A percentile compares a stretch with the other conserved stretches of the same genome.
Conservation (phyloP, 805 yeast species). For the Kluyveromyces siamensis region DNA sequence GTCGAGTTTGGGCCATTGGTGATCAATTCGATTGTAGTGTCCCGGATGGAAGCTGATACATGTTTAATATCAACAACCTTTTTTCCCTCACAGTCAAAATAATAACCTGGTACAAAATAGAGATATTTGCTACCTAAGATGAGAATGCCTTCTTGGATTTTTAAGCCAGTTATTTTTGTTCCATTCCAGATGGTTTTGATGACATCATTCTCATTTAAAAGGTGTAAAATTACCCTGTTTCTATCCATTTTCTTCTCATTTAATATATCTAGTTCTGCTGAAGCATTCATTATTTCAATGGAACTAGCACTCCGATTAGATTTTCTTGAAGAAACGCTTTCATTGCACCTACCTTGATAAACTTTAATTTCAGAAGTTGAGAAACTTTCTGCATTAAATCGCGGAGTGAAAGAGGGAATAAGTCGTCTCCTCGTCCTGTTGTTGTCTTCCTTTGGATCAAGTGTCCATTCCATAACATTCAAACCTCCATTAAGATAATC, state of each 20-base stretch:
- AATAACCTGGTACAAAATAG: conserved; percentile 64
- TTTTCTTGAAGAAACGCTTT: conserved; percentile 3
- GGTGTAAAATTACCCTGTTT: conserved; percentile 64
- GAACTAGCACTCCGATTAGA: conserved; percentile 20
- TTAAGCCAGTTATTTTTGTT: conserved; percentile 67
- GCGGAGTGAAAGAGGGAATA: conserved; percentile 38
- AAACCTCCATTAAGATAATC: conserved; percentile 9
- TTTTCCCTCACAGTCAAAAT: conserved; percentile 37
- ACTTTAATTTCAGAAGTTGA: conserved; percentile 25
- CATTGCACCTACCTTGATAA: not conserved
- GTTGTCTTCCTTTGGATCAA: conserved; percentile 64
- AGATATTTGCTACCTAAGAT: conserved; percentile 58
- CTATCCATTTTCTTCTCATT: conserved; percentile 45
- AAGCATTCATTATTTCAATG: conserved; percentile 39
- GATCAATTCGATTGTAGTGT: conserved; percentile 58
- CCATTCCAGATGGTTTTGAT: conserved; percentile 70
- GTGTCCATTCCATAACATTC: conserved; percentile 31
- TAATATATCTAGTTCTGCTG: conserved; percentile 25
- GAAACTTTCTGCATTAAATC: conserved; percentile 36
- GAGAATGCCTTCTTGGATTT: conserved; percentile 64
- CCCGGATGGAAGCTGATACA: conserved; percentile 54
- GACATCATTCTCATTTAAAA: conserved; percentile 59
- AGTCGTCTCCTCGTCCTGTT: conserved; percentile 59
- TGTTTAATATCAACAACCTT: conserved; percentile 56
- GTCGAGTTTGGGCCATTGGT: conserved; percentile 35